Evolutionary conservation across 2,329 filamentous ascomycete species (phyloP).

Genomic region (Stagonosporopsis chrysanthemi): DNA sequence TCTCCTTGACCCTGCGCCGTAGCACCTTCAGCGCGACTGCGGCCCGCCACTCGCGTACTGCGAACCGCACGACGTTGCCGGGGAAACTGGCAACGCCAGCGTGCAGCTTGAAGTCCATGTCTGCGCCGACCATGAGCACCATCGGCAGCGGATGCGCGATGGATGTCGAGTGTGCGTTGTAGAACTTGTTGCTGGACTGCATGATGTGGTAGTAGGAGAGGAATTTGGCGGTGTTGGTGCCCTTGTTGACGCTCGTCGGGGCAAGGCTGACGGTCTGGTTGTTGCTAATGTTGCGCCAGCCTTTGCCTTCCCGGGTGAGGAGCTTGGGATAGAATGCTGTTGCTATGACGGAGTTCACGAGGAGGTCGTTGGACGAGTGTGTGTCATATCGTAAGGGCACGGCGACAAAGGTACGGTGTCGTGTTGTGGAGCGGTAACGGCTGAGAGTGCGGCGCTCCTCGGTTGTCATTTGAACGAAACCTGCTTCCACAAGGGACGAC

Average conservation of each 20-base stretch:
- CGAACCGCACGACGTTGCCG: slow-evolving; percentile 84
- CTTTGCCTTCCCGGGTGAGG: slow-evolving; percentile 81
- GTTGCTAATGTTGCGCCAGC: slow-evolving; percentile 89
- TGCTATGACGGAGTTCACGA: slow-evolving; percentile 83
- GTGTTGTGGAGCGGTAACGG: slow-evolving; percentile 70
- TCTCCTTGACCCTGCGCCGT: slow-evolving; percentile 74
- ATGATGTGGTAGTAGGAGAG: slow-evolving; percentile 97
- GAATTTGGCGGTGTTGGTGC: slow-evolving; percentile 69
- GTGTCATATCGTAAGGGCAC: slow-evolving; percentile 76
- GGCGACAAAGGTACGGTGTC: slow-evolving; percentile 80
- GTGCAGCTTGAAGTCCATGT: slow-evolving; percentile 89
- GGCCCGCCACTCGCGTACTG: slow-evolving; percentile 86
- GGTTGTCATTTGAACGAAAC: slow-evolving; percentile 77
- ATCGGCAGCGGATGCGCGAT: slow-evolving; percentile 78
- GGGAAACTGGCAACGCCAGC: slow-evolving; percentile 87
- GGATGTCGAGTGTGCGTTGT: slow-evolving; percentile 78
- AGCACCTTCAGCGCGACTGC: slow-evolving; percentile 89
- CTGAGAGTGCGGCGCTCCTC: slow-evolving; percentile 75
- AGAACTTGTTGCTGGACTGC: slow-evolving; percentile 82
- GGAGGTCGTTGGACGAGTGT: slow-evolving; percentile 80
- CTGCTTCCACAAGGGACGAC: slow-evolving; percentile 83
- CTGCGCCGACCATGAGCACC: slow-evolving; percentile 76
- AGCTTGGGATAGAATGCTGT: slow-evolving; percentile 98
- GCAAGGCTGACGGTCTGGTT: slow-evolving; percentile 90
- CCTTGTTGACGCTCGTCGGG: slow-evolving; percentile 87